A percentile compares a stretch with the other conserved stretches of the same genome.
Conservation (phyloP, 208 protist species). For the Hexamita inflata region DNA sequence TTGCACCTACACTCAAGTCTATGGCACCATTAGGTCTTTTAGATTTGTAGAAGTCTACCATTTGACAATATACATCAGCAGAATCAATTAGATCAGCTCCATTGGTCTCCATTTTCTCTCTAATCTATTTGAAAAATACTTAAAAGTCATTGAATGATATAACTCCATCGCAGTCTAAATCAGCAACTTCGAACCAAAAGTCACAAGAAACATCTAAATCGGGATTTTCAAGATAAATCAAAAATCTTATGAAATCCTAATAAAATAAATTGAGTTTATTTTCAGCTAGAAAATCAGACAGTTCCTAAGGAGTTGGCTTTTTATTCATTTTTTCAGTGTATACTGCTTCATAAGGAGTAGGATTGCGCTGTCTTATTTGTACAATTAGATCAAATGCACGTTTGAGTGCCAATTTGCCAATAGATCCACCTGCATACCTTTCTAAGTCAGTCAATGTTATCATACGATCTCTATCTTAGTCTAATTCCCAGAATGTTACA, state of each 20-base stretch:
- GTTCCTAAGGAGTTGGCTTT: background rate
- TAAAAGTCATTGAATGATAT: conserved; percentile 30
- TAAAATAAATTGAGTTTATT: background rate
- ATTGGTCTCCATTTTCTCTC: conserved; percentile 14
- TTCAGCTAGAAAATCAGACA: background rate
- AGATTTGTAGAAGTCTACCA: conserved; percentile 23
- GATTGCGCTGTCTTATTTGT: background rate
- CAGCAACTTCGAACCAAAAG: conserved; percentile 38
- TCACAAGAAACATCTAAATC: background rate
- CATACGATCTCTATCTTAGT: conserved; percentile 37
- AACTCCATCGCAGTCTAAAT: conserved; percentile 41
- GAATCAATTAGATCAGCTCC: background rate
- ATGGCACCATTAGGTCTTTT: no score
- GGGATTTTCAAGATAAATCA: conserved; percentile 41
- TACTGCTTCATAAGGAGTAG: background rate
- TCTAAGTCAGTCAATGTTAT: conserved; percentile 30
- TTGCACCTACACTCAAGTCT: no score
- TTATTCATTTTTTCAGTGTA: conserved; percentile 16
- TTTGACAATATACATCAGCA: conserved; percentile 31
- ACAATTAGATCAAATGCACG: background rate
- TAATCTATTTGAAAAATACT: conserved; percentile 30
- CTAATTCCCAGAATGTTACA: conserved; percentile 45
- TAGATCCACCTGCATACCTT: background rate
- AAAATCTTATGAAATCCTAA: conserved; percentile 38
- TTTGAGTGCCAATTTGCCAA: background rate